Percentiles rank a stretch among this genome's conserved stretches.
These are phyloP conservation scores for Nadsonia commutata DNA, from an alignment of 1,139 yeast genomes.

Conservation along the genomic window DNA sequence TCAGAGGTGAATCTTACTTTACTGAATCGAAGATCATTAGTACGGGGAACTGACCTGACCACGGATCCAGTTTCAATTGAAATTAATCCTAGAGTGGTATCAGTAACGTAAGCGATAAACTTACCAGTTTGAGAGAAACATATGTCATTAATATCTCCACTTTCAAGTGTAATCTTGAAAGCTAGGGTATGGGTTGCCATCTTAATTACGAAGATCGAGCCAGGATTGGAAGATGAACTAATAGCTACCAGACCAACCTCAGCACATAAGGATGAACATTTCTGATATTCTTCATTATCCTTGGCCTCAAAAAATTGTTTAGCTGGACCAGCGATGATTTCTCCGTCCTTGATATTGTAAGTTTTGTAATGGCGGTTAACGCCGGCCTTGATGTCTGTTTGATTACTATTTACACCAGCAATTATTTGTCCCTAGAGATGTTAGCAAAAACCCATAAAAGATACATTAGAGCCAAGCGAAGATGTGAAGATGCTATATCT, in stretches of 20 bases:
- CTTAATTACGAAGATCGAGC: conserved; percentile 10
- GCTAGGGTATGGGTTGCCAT: conserved; percentile 6
- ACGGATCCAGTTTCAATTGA: conserved; percentile 14
- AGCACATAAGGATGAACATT: conserved; percentile 12
- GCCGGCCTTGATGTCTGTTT: conserved; percentile 41
- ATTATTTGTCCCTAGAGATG: conserved; percentile 31
- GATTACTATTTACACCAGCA: conserved; percentile 61
- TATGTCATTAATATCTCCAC: conserved; percentile 11
- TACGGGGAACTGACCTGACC: conserved; percentile 1
- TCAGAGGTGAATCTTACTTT: conserved; percentile 4
- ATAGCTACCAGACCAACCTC: conserved; percentile 13
- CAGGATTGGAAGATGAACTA: conserved; percentile 12
- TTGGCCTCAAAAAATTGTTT: conserved; percentile 20
- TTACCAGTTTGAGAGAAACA: conserved; percentile 14
- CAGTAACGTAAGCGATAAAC: conserved; percentile 13
- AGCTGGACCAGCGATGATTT: conserved; percentile 26
- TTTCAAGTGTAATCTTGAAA: conserved; percentile 2
- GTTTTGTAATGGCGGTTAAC: conserved; percentile 63
- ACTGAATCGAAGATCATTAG: conserved; percentile 7
- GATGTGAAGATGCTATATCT: too few relatives aligned
- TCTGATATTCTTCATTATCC: conserved; percentile 17
- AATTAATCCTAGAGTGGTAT: conserved; percentile 11
- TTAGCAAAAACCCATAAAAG: conserved; percentile 8
- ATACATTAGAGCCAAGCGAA: too few relatives aligned
- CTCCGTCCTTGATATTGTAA: conserved; percentile 30